Base-by-base conservation (phyloP, 2,329 filamentous ascomycete species). In the Cladosporium sp. region DNA sequence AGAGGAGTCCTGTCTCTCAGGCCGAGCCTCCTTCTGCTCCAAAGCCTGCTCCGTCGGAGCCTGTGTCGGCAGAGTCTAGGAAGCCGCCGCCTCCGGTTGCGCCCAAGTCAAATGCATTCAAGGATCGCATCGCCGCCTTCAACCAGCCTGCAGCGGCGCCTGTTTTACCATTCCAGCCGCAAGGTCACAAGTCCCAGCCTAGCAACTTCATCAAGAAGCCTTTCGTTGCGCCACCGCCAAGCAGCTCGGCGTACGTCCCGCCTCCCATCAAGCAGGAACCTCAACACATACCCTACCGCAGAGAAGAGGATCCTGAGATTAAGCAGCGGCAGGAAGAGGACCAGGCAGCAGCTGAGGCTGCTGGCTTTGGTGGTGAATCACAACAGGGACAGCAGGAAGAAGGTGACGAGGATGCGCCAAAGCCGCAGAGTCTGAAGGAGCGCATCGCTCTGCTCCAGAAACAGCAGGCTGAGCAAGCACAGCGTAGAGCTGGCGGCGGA, bases 121-220 rank as follows among this genome's bases (percentile, higher is more conserved):
- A 85, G 71, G 94, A 97, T 75, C 89, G 94, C 63, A 96, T 99
- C 71, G 94, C 94, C 36, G 93, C 94, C 45, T 99, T 99, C 78
- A 99, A 99, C 75, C 94, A 93, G 72, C 80, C 90, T 45, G 85
- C 89, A 38, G 91, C 92, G 5, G 86, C 92, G 2, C 94, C 94
- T 8, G 80, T 94, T 61, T 84, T 91, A n/a, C 94, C 94, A 1
- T 93, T 95, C 77, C 96, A 96, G 72, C 90, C 92, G 19, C 81
- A 82, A 60, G 85, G 85, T 2, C 75, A 81, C 59, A 72, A 76
- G 11, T 78, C 82, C 30, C 81, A 84, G 60, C 78, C 82, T 50
- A 81, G 82, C 63, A 82, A 82, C 55, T 97, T 97, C 70, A 87
- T 99, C 75, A 97, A 93, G 81, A 97, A 97, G 75, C 92, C 93